These are phyloP conservation scores for Hirsutella rhossiliensis DNA, from an alignment of 2,329 filamentous ascomycete genomes.

Conservation along the genomic window DNA sequence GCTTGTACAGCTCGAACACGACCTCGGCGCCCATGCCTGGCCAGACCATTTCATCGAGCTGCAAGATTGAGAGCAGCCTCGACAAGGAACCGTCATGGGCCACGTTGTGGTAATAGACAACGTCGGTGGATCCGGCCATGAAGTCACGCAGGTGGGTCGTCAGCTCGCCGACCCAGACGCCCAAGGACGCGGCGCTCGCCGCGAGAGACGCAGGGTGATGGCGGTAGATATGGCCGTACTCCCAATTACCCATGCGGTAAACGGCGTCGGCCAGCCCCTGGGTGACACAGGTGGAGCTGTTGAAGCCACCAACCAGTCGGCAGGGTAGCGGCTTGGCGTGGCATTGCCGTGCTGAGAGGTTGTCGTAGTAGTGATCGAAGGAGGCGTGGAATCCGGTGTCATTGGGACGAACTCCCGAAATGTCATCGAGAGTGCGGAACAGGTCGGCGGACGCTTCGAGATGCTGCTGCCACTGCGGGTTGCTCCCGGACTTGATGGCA, in stretches of 20 bases:
- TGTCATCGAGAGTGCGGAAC: conserved; percentile 47
- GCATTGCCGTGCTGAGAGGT: conserved; percentile 67
- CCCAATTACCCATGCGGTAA: conserved; percentile 67
- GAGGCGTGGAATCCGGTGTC: conserved; percentile 55
- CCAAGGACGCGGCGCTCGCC: conserved; percentile 49
- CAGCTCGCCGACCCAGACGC: conserved; percentile 65
- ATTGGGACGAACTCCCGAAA: conserved; percentile 50
- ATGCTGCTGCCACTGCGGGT: conserved; percentile 50
- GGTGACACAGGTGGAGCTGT: conserved; percentile 46
- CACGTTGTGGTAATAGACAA: conserved; percentile 60
- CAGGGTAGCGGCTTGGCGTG: conserved; percentile 64
- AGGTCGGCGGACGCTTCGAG: conserved; percentile 42
- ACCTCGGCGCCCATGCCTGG: conserved; percentile 73
- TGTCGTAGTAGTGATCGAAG: conserved; percentile 79
- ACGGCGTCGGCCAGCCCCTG: conserved; percentile 53
- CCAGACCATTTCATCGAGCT: conserved; percentile 69
- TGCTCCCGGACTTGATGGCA: conserved; percentile 28
- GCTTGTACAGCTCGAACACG: conserved; percentile 60
- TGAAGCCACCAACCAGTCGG: conserved; percentile 31
- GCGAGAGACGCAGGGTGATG: conserved; percentile 49
- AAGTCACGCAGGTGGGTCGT: conserved; percentile 49
- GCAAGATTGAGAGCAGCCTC: conserved; percentile 54
- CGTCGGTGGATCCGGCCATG: conserved; percentile 24
- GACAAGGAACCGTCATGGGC: conserved; percentile 69
- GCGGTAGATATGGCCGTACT: conserved; percentile 70